Conservation (phyloP, 495 filamentous ascomycete genomes). For the Zalerion maritima region DNA sequence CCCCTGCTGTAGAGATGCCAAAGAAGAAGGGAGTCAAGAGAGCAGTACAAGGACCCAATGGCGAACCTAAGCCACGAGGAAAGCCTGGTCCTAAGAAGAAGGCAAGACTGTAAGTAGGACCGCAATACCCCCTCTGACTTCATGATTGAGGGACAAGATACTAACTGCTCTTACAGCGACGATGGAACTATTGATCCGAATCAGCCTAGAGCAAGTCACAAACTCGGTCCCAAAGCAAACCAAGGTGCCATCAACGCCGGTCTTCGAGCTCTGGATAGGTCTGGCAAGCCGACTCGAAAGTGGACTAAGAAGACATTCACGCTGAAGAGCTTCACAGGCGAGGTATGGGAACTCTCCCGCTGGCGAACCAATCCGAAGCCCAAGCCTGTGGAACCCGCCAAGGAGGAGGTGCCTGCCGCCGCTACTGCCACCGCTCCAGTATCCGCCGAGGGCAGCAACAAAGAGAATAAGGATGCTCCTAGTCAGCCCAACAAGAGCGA, state of each 20-base stretch:
- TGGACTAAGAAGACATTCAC: slow-evolving; percentile 73
- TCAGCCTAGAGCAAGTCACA: slow-evolving; percentile 37
- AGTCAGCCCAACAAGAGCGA: slow-evolving; percentile 59
- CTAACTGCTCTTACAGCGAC: slow-evolving; percentile 32
- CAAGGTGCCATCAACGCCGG: slow-evolving; percentile 96
- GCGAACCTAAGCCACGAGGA: slow-evolving; percentile 50
- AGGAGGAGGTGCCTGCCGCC: slow-evolving; percentile 19
- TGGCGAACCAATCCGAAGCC: slow-evolving; percentile 63
- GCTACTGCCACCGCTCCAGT: slow-evolving; percentile 27
- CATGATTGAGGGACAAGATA: slow-evolving; percentile 14
- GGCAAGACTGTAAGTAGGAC: slow-evolving; percentile 63
- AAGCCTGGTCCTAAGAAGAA: slow-evolving; percentile 96
- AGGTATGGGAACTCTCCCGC: slow-evolving; percentile 65
- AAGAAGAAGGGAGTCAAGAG: slow-evolving; percentile 48
- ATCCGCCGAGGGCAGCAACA: slow-evolving; percentile 58
- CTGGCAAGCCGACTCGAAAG: slow-evolving; percentile 77
- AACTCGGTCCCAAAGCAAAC: slow-evolving; percentile 93
- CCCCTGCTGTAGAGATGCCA: slow-evolving; percentile 36
- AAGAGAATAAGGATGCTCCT: slow-evolving; percentile 58
- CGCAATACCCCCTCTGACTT: slow-evolving; percentile 1
- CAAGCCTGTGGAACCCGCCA: slow-evolving; percentile 16
- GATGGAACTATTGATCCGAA: slow-evolving; percentile 40
- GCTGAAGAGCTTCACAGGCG: slow-evolving; percentile 86
- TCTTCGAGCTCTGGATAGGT: slow-evolving; percentile 82
- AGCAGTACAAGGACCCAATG: slow-evolving; percentile 30